These are phyloP conservation scores for Phytopythium helicoides DNA, from an alignment of 352 stramenopile genomes.

Conservation along the genomic window DNA sequence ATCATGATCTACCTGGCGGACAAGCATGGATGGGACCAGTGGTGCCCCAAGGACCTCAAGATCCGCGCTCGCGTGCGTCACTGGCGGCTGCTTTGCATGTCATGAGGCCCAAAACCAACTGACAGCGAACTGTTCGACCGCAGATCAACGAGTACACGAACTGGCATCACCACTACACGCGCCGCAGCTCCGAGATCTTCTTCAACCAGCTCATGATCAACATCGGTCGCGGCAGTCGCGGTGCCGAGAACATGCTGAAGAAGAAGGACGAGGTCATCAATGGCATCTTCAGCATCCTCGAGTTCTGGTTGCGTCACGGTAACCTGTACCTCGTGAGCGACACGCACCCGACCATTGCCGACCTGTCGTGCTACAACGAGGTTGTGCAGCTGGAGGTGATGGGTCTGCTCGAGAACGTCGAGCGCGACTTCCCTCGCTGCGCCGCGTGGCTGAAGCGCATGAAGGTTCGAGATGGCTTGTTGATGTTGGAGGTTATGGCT, in stretches of 20 bases:
- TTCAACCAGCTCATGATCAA: constrained; percentile 62
- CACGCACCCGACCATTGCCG: constrained; percentile 51
- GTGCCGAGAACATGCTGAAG: constrained; percentile 44
- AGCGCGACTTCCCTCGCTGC: constrained; percentile 49
- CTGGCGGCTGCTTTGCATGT: neutral
- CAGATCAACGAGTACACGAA: constrained; percentile 82
- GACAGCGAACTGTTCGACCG: neutral
- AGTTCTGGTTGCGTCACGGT: constrained; percentile 63
- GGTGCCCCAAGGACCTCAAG: constrained; percentile 59
- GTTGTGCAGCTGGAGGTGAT: constrained; percentile 73
- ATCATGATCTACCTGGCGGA: constrained; percentile 75
- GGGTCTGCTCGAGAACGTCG: constrained; percentile 40
- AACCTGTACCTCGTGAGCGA: constrained; percentile 62
- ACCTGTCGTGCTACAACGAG: constrained; percentile 82
- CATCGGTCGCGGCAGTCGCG: constrained; percentile 38
- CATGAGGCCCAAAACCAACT: neutral
- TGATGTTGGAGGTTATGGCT: constrained; percentile 5
- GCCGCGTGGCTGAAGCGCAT: constrained; percentile 68
- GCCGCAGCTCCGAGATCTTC: constrained; percentile 59
- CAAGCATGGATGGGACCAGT: constrained; percentile 63
- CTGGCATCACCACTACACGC: constrained; percentile 77
- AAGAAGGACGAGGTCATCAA: constrained; percentile 53
- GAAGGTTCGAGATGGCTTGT: constrained; percentile 35
- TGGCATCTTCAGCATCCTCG: constrained; percentile 58
- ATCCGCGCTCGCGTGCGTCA: constrained; percentile 52